Base-by-base conservation (phyloP, 2,329 filamentous ascomycete genomes). In the Fusarium sp. region DNA sequence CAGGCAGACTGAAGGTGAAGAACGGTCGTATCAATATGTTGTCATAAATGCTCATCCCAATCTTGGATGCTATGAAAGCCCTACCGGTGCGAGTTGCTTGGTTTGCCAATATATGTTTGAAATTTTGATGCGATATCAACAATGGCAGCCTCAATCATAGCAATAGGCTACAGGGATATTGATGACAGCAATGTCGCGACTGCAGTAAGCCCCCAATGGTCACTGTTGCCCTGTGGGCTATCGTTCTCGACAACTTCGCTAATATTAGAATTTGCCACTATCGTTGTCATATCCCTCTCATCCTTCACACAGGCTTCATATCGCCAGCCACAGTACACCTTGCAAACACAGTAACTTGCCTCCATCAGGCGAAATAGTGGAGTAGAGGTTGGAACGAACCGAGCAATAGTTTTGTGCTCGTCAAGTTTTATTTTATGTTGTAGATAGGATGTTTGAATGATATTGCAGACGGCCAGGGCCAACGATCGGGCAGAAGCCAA, bases 241-340 rank as follows among this genome's bases (percentile, higher is more conserved):
- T 30, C 40, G 42, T 53, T 60, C 49, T 66, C 52, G 56, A 60
- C 47, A 66, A 67, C 61, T 66, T 67, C 38, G 54, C 71, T 59
- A 52, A 62, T 52, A 57, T 63, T 72, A 49, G 73, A 67, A 70
- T 73, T 50, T 65, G 70, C 72, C 72, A 68, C 75, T 66, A 69
- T 64, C 69, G 69, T 65, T 75, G 67, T 61, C 64, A 66, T 57
- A 57, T 28, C 52, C 58, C 53, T 65, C 69, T 59, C 62, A 67
- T 58, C 62, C 54, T 73, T 59, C 49, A 46, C 50, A 53, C 40
- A 44, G 21, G n/a, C 30, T 74, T 50, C 50, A 32, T 49, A 38
- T 33, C 60, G 35, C 61, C 46, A 56, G 58, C 52, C 54, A 40
- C 56, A 56, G 60, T 57, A 53, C 58, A 54, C 35, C 54, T 56